These are phyloP conservation scores for Neltuma alba DNA, from an alignment of 306 rosid genomes.

Conservation along the genomic window DNA sequence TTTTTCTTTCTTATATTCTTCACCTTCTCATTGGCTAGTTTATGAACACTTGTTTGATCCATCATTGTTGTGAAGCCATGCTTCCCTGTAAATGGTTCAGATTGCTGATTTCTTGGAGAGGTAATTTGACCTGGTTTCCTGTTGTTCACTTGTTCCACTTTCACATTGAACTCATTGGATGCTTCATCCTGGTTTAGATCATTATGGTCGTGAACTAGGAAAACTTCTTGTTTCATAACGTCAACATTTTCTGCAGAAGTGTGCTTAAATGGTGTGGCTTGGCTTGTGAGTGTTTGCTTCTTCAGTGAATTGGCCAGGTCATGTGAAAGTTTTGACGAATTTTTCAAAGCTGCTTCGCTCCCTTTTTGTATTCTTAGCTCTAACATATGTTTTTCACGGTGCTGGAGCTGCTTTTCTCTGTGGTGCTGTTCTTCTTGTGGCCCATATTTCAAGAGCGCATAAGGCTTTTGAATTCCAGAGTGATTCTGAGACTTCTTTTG, in stretches of 20 bases:
- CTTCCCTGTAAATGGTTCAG: conserved; percentile 43
- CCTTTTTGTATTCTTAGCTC: conserved; percentile 47
- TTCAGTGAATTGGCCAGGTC: conserved; percentile 46
- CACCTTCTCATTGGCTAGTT: conserved; percentile 44
- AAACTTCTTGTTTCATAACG: conserved; percentile 30
- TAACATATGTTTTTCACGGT: conserved; percentile 44
- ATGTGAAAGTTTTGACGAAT: conserved; percentile 39
- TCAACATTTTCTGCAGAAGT: conserved; percentile 33
- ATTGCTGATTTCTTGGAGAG: conserved; percentile 39
- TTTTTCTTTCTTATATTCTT: conserved; percentile 45
- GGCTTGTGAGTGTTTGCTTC: conserved; percentile 53
- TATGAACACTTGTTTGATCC: conserved; percentile 52
- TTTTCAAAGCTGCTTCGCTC: conserved; percentile 43
- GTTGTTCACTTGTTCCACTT: conserved; percentile 32
- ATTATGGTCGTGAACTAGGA: conserved; percentile 36
- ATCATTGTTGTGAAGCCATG: conserved; percentile 36
- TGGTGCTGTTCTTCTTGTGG: conserved; percentile 39
- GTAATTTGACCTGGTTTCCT: conserved; percentile 43
- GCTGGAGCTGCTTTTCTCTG: conserved; percentile 46
- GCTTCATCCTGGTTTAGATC: conserved; percentile 40
- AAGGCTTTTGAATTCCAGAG: conserved; percentile 48
- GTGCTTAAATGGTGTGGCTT: conserved; percentile 42
- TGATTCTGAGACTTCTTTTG: conserved; percentile 46
- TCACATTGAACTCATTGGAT: conserved; percentile 35
- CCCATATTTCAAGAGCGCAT: conserved; percentile 40